These are phyloP conservation scores for Cryptococcus jaspeensis DNA, from an alignment of 1,284 basidiomycete species.

Conservation along the genomic window DNA sequence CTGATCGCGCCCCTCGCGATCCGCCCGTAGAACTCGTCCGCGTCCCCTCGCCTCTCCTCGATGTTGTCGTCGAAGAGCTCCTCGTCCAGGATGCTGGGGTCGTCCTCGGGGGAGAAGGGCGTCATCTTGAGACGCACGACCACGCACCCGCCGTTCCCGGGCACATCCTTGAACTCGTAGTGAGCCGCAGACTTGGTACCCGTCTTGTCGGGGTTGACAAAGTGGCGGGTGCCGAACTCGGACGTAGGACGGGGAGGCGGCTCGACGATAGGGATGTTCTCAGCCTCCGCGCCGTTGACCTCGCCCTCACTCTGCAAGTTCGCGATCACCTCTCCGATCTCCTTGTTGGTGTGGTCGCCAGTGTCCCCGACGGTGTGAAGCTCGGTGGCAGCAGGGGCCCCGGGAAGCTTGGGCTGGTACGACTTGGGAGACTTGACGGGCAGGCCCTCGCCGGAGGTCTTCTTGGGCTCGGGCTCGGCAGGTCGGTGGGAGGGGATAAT, in stretches of 20 bases:
- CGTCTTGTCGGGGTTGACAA: constrained; percentile 80
- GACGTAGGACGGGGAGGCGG: constrained; percentile 37
- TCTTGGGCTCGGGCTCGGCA: constrained; percentile 41
- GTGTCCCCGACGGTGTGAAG: constrained; percentile 36
- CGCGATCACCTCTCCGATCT: constrained; percentile 8
- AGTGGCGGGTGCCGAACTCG: constrained; percentile 51
- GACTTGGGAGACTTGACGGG: constrained; percentile 22
- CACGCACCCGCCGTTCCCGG: constrained; percentile 86
- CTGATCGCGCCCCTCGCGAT: constrained; percentile 77
- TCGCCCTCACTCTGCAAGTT: constrained; percentile 22
- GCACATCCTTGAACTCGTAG: constrained; percentile 83
- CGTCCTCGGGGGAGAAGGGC: constrained; percentile 68
- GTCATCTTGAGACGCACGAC: constrained; percentile 95
- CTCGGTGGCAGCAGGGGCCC: constrained; percentile 18
- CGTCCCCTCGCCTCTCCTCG: constrained; percentile 84
- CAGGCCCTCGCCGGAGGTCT: constrained; percentile 19
- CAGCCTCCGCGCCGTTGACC: constrained; percentile 24
- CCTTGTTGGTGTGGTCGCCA: constrained; percentile 21
- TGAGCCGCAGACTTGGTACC: constrained; percentile 94
- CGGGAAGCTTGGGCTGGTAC: constrained; percentile 31
- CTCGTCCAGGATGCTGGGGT: constrained; percentile 81
- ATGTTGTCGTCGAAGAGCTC: constrained; percentile 82
- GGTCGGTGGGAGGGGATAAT: constrained; percentile 83
- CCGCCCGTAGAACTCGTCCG: constrained; percentile 90
- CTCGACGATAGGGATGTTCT: constrained; percentile 49